Base-by-base conservation (phyloP, 2,329 filamentous ascomycete species). In the Clonostachys rosea region DNA sequence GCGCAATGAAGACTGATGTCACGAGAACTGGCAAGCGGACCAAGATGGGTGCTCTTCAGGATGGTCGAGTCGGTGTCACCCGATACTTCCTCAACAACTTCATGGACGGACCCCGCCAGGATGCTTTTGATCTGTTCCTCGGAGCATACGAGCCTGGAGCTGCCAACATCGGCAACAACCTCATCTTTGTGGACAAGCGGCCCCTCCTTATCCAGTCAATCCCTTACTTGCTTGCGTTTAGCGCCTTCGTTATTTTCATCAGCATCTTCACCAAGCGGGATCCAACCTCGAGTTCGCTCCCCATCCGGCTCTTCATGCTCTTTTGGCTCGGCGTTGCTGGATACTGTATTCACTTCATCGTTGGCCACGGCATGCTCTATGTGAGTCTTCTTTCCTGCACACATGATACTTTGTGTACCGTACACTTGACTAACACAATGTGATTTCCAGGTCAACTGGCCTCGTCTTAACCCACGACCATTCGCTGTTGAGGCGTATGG, bases 1-100 rank as follows among this genome's bases (percentile, higher is more conserved):
- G 94, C 4, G 94, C 94, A 45, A 82, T 99, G 72, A 99, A 99
- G 78, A 99, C 94, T 0, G 95, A 99, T 64, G 90, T 97, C 58
- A 99, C 94, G 3, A 86, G 94, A n/a, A 90, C 90, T 2, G 95
- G 92, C 44, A 84, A 88, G 59, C 83, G 95, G 46, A 99, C 94
- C 33, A 90, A 86, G 61, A 80, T 82, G 9, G 94, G 94, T 47
- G 87, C 88, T 49, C 70, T 96, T 44, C 89, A 94, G 61, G 94
- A 99, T 65, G 75, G 90, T 45, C 89, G 85, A 57, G 92, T 97
- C 54, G 94, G 91, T 39, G 73, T 95, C 54, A 95, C 89, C 7
- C 82, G 94, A 52, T 99, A 96, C 67, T 83, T 91, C 54, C 81
- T 84, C 49, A 99, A 99, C 74, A 99, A 99, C 70, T 97, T 97